Base-by-base conservation (phyloP, 2,329 filamentous ascomycete genomes). In the Talaromyces marneffei region DNA sequence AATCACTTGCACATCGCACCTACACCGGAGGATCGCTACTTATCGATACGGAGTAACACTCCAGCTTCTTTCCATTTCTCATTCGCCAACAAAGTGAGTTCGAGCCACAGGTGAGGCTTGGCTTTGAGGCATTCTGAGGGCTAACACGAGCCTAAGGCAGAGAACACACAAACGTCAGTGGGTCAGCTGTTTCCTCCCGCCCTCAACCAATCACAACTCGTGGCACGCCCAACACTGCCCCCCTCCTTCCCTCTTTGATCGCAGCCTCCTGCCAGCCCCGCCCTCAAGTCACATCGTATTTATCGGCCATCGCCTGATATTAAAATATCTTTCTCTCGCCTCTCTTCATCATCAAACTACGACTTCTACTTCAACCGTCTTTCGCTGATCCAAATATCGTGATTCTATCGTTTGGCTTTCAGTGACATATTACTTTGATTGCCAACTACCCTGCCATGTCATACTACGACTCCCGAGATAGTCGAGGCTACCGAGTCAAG, bases 391-490 rank as follows among this genome's bases (percentile, higher is more conserved):
- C 37, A 52, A 53, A 20, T 29, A 52, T 60, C 27, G 35, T 60
- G 57, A 63, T 61, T 61, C 23, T 63, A 42, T 57, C 61, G 44
- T 58, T 59, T 52, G 29, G 63, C 57, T 48, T 57, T 29, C 53
- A 60, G 63, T 61, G 56, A 53, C 35, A 31, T 62, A n/a, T 53
- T 18, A 25, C 46, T 52, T 52, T 57, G 29, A 20, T 46, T 60
- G 46, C 56, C 50, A 39, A 40, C 39, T 40, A 33, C 35, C 59
- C 62, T 61, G 66, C 64, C 57, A 76, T 76, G 72, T 66, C 73
- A 35, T 75, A 75, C 66, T 74, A 76, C 69, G 61, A 63, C 40
- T 29, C 56, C 52, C 61, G 61, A n/a, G 60, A 75, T 60, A 69
- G 72, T 57, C 71, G 69, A 61, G 70, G 65, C 40, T 65, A 70